Evolutionary conservation across 306 rosid genomes (phyloP), one percentile per base, ranked within the genome.

Genomic region (Vigna angularis): DNA sequence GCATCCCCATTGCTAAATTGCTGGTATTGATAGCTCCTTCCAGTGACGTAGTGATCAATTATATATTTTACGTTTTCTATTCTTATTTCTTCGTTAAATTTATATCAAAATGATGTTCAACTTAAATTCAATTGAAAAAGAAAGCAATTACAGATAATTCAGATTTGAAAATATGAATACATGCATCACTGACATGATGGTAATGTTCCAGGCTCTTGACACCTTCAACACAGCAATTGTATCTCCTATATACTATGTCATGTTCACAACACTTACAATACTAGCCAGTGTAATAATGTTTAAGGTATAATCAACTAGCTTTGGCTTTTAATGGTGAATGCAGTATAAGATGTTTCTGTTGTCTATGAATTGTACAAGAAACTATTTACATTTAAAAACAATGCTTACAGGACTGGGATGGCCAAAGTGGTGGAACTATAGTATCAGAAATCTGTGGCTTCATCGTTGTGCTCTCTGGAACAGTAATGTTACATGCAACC

Each of bases 271-370:
- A 17, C 86, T 93, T 36, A 87, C 98, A 56, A 89, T 93, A 84
- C 80, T 91, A 24, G 97, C 97, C 76, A 93, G 95, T 72, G 87
- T 91, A 76, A 93, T 91, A 77, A 91, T 93, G 98, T 93, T 93
- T 66, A 93, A 93, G 98, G 98, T 93, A 91, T 30, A 34, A 1
- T 70, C 65, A 68, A 49, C 16, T 26, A 44, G 66, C 76, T 50
- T 34, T 65, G 18, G 66, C 47, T 18, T 44, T 70, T 67, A 32
- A 26, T 9, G 34, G 57, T 55, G 73, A 53, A 73, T 63, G 45
- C 44, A 3, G 47, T 42, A 2, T 8, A 42, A 58, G 65, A 81
- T 77, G 55, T 51, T 72, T 65, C 9, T 18, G 5, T 48, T 44
- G 57, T 79, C 61, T 7, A 22, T 16, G 55, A 66, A 73, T 68